Conservation (phyloP, 805 yeast species). For the Isabelozyma pseudorhagii region DNA sequence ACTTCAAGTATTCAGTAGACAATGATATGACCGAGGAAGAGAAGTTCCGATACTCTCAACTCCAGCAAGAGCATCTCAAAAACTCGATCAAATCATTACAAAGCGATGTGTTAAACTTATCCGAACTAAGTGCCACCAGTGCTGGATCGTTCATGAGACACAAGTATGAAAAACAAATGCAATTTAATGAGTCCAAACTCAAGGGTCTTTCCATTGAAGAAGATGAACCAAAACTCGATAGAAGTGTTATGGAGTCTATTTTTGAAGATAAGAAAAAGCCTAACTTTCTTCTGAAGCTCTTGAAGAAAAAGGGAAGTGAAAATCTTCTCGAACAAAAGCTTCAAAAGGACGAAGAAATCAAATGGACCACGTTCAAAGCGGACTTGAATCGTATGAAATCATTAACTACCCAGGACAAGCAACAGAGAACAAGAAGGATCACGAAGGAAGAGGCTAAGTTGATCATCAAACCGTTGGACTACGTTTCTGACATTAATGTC, state of each 20-base stretch:
- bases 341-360: conserved; percentile 27
- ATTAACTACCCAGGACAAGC: conserved; percentile 64
- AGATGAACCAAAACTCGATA: conserved; percentile 4
- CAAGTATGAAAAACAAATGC: conserved; percentile 44
- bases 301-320: conserved; percentile 29
- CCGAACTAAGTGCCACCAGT: conserved; percentile 84
- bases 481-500: conserved; percentile 37
- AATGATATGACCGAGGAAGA: conserved; percentile 23
- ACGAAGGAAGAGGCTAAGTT: conserved; percentile 34
- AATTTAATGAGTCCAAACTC: conserved; percentile 17
- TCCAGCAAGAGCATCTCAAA: conserved; percentile 35
- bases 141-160: conserved; percentile 85
- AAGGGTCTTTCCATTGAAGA: conserved; percentile 19
- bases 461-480: conserved; percentile 42
- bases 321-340: conserved; percentile 33
- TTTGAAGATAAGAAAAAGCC: conserved; percentile 43
- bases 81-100: conserved; percentile 40
- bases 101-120: conserved; percentile 45
- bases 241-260: conserved; percentile 30
- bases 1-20: conserved; percentile 28
- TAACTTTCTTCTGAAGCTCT: conserved; percentile 43
- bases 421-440: conserved; percentile 62
- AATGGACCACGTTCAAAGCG: conserved; percentile 41
- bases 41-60: conserved; percentile 22
- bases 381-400: conserved; percentile 75